Conservation (phyloP, 2,329 filamentous ascomycete genomes). For the Phyllosticta capitalensis region DNA sequence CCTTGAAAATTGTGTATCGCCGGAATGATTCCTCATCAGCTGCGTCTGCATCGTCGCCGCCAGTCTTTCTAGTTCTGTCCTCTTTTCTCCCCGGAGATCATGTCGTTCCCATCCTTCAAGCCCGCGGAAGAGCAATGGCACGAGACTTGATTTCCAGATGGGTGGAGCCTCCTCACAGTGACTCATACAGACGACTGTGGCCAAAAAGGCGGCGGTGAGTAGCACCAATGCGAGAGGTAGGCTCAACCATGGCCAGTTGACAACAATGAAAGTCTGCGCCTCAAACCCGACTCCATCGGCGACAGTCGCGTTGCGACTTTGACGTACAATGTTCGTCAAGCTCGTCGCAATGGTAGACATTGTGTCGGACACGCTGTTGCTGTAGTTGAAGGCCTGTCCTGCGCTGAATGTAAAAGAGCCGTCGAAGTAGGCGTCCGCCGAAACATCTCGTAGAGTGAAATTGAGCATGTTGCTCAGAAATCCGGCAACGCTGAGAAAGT, state of each 20-base stretch:
- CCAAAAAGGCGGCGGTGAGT: background rate
- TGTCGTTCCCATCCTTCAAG: background rate
- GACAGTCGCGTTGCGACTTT: background rate
- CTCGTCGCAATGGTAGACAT: background rate
- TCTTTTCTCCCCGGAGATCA: background rate
- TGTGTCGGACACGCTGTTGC: background rate
- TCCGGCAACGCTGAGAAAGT: background rate
- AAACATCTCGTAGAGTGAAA: background rate
- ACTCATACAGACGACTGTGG: background rate
- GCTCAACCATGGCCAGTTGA: background rate
- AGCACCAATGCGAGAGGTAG: background rate
- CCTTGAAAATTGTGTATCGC: background rate
- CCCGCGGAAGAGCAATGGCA: background rate
- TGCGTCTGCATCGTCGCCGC: background rate
- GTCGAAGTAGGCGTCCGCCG: background rate
- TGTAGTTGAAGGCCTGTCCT: background rate
- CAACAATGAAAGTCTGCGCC: background rate
- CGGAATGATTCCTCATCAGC: background rate
- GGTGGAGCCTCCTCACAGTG: background rate
- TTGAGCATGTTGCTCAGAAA: background rate
- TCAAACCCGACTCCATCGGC: background rate
- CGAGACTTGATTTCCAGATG: constrained; percentile 4
- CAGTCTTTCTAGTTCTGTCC: background rate
- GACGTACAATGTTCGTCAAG: background rate
- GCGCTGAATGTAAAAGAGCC: background rate